Conservation (phyloP, 352 stramenopile species). For the Phytophthora parvispora region DNA sequence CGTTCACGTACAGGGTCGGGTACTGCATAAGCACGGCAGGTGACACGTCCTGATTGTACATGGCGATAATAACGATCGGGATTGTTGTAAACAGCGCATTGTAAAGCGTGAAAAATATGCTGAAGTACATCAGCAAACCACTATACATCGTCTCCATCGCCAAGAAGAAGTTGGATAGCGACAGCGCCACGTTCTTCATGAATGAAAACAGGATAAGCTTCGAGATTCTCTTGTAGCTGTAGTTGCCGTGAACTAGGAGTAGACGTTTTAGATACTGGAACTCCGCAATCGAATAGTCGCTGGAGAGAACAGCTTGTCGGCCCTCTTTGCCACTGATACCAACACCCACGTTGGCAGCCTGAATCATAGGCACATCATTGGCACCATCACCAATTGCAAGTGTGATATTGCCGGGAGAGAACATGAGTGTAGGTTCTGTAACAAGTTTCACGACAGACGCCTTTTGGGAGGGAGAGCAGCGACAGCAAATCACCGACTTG, state of each 20-base stretch:
- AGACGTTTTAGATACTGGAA: constrained; percentile 88
- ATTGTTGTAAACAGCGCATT: constrained; percentile 93
- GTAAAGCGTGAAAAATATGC: constrained; percentile 93
- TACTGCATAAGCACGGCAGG: constrained; percentile 92
- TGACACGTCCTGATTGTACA: constrained; percentile 94
- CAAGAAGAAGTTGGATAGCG: constrained; percentile 89
- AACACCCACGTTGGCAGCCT: constrained; percentile 87
- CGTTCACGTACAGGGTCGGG: constrained; percentile 90
- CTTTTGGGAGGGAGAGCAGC: constrained; percentile 88
- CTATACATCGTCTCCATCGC: constrained; percentile 89
- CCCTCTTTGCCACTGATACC: constrained; percentile 91
- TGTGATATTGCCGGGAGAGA: constrained; percentile 90
- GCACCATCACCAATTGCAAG: constrained; percentile 88
- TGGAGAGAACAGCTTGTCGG: constrained; percentile 86
- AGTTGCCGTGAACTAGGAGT: constrained; percentile 89
- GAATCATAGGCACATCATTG: constrained; percentile 92
- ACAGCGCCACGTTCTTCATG: constrained; percentile 92
- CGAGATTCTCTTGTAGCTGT: constrained; percentile 93
- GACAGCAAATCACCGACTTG: constrained; percentile 92
- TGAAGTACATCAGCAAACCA: constrained; percentile 90
- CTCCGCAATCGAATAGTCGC: constrained; percentile 87
- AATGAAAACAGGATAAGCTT: constrained; percentile 93
- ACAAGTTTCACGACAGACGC: constrained; percentile 89
- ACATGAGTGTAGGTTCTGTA: constrained; percentile 90
- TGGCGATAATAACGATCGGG: constrained; percentile 90